Percentiles rank a stretch among this genome's conserved stretches.
phyloP scores from a whole-genome alignment of 192 early-diverging fungal genomes.

The Coemansia guatemalensis region DNA sequence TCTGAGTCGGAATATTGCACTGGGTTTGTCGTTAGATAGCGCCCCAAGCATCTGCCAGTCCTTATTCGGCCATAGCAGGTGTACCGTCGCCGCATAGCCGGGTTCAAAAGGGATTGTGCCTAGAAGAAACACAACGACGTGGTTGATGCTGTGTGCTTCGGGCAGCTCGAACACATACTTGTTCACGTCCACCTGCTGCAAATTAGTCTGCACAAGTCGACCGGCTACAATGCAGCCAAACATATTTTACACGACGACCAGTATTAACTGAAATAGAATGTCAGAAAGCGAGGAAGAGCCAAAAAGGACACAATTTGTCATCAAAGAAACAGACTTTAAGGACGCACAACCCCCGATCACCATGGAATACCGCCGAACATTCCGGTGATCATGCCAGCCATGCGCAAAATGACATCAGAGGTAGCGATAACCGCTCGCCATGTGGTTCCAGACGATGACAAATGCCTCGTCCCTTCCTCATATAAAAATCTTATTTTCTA shows the following conservation, averaged over 20 bases:
- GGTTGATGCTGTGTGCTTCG: slow-evolving; percentile 86
- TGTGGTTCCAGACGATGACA: neutral
- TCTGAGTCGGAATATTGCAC: slow-evolving; percentile 73
- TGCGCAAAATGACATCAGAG: neutral
- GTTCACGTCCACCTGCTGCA: slow-evolving; percentile 83
- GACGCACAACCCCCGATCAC: too few relatives aligned
- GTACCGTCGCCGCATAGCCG: slow-evolving; percentile 91
- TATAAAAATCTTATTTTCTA: neutral
- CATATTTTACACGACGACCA: slow-evolving; percentile 53
- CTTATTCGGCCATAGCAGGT: slow-evolving; percentile 84
- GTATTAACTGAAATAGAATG: neutral
- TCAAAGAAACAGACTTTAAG: slow-evolving; percentile 1
- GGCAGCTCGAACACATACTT: slow-evolving; percentile 90
- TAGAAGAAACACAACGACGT: slow-evolving; percentile 91
- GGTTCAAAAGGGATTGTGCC: slow-evolving; percentile 85
- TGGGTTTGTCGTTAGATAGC: slow-evolving; percentile 82
- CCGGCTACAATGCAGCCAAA: slow-evolving; percentile 94
- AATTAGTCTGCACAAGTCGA: slow-evolving; percentile 86
- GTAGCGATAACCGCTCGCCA: neutral
- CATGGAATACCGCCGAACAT: too few relatives aligned
- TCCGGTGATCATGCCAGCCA: neutral
- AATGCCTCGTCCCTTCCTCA: slow-evolving; percentile 2
- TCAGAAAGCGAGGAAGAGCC: neutral
- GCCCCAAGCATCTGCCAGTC: slow-evolving; percentile 76
- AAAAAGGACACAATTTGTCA: neutral